Conservation (phyloP, 768 basidiomycete genomes). For the Mycena capillaripes region DNA sequence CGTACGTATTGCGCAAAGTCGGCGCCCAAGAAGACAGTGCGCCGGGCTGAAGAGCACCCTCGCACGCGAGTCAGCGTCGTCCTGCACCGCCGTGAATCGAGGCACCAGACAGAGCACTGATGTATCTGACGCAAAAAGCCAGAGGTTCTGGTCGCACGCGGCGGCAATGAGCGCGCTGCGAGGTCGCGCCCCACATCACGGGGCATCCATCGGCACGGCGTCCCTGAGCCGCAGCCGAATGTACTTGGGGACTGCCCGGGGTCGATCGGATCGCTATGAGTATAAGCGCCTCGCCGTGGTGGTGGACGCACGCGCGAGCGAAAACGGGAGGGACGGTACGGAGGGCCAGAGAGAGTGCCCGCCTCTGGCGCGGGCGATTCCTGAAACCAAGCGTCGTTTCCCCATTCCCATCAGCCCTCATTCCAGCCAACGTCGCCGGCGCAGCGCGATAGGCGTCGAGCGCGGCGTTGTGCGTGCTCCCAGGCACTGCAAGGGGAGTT, state of each 20-base stretch:
- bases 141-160: neutral
- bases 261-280: conserved; percentile 9
- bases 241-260: neutral
- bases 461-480: too few relatives aligned
- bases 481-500: too few relatives aligned
- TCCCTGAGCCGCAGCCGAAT: neutral
- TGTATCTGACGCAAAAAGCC: neutral
- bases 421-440: too few relatives aligned
- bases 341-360: neutral
- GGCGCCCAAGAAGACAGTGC: neutral
- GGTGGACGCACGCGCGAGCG: neutral
- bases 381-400: too few relatives aligned
- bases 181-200: conserved; percentile 3
- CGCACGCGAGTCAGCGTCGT: neutral
- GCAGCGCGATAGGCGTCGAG: too few relatives aligned
- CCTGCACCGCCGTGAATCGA: neutral
- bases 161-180: neutral
- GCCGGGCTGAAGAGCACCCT: neutral
- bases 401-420: too few relatives aligned
- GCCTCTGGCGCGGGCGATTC: too few relatives aligned
- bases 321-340: neutral
- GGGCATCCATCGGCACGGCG: conserved; percentile 4
- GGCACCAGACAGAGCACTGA: conserved; percentile 1
- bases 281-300: conserved; percentile 3
- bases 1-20: conserved; percentile 2